phyloP scores from a whole-genome alignment of 2,329 filamentous ascomycete species.

The Exophiala calicioides region DNA sequence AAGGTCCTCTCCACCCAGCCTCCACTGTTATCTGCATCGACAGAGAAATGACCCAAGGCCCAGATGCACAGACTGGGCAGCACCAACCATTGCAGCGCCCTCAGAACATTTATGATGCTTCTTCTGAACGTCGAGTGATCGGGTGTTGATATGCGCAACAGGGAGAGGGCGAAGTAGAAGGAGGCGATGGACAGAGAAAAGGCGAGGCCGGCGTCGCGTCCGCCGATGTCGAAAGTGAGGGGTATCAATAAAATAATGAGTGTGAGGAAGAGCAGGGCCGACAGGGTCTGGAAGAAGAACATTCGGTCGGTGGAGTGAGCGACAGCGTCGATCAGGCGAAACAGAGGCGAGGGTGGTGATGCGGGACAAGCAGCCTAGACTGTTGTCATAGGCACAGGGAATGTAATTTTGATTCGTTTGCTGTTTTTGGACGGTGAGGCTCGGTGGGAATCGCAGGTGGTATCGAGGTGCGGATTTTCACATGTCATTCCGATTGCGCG shows the following conservation, averaged over 20 bases:
- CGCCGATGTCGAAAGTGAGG: conserved; percentile 96
- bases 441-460: conserved; percentile 11
- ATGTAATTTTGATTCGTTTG: conserved; percentile 2
- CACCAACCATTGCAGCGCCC: conserved; percentile 80
- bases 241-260: conserved; percentile 94
- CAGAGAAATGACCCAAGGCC: conserved; percentile 91
- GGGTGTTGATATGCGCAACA: conserved; percentile 78
- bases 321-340: conserved; percentile 48
- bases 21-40: conserved; percentile 71
- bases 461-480: conserved; percentile 25
- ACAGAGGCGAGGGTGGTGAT: conserved; percentile 40
- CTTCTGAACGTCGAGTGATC: conserved; percentile 73
- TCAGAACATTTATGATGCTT: conserved; percentile 67
- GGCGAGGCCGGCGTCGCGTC: conserved; percentile 87
- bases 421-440: conserved; percentile 3
- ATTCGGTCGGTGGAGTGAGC: conserved; percentile 55
- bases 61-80: conserved; percentile 88
- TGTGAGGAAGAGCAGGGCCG: conserved; percentile 81
- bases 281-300: conserved; percentile 79
- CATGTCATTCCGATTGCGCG: conserved; percentile 28
- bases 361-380: neutral
- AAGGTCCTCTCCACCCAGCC: conserved; percentile 84
- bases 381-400: conserved; percentile 9
- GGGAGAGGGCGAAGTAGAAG: conserved; percentile 89
- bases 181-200: conserved; percentile 86